These are phyloP conservation scores for Fraxinus angustifolia DNA, from an alignment of 305 asterid genomes.

Conservation along the genomic window DNA sequence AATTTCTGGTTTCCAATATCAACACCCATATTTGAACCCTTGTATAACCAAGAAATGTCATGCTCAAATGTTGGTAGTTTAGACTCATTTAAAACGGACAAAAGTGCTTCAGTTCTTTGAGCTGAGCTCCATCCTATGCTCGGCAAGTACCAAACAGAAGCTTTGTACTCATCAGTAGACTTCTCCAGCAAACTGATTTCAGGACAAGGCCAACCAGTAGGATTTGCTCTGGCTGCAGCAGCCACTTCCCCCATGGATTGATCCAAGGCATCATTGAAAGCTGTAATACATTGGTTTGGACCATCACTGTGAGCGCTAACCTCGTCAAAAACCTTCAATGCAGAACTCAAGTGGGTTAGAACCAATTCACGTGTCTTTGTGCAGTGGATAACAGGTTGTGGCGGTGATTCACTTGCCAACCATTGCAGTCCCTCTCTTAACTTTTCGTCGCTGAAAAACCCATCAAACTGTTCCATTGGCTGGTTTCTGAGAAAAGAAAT, in stretches of 20 bases:
- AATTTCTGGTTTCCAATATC: constrained; percentile 46
- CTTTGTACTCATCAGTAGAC: constrained; percentile 42
- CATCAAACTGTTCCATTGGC: constrained; percentile 34
- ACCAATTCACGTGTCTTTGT: constrained; percentile 72
- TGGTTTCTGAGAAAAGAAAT: constrained; percentile 50
- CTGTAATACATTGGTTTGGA: constrained; percentile 63
- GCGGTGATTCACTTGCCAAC: constrained; percentile 74
- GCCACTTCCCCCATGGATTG: constrained; percentile 49
- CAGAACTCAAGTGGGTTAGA: constrained; percentile 53
- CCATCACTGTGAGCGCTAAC: constrained; percentile 31
- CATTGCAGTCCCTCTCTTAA: constrained; percentile 73
- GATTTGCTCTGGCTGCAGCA: constrained; percentile 62
- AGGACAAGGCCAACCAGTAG: constrained; percentile 85
- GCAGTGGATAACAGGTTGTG: constrained; percentile 49
- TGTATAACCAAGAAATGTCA: constrained; percentile 57
- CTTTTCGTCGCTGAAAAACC: constrained; percentile 68
- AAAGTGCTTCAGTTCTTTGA: constrained; percentile 43
- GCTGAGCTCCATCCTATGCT: constrained; percentile 68
- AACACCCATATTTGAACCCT: constrained; percentile 33
- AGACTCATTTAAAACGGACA: constrained; percentile 36
- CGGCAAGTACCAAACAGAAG: constrained; percentile 56
- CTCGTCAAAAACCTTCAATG: constrained; percentile 40
- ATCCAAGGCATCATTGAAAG: constrained; percentile 69
- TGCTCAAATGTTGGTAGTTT: constrained; percentile 57
- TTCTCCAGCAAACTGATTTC: constrained; percentile 60